A percentile compares a stretch with the other conserved stretches of the same genome.
These are phyloP conservation scores for Diaporthe longicolla DNA, from an alignment of 2,329 filamentous ascomycete species.

Conservation along the genomic window DNA sequence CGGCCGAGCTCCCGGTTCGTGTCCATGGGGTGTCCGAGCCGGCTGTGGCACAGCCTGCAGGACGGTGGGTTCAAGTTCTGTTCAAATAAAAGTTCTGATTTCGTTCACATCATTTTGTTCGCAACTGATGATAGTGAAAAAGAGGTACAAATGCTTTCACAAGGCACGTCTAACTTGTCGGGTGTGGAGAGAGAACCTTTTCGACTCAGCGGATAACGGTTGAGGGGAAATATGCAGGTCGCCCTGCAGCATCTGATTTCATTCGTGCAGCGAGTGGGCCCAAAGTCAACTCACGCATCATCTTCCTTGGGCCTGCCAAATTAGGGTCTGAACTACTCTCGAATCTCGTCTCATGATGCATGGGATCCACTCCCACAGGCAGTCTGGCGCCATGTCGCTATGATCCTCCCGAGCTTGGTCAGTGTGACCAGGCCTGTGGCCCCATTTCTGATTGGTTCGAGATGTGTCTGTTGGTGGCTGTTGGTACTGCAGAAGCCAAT, in stretches of 20 bases:
- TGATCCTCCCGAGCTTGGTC: neutral
- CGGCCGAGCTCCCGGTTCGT: neutral
- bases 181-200: neutral
- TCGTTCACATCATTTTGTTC: neutral
- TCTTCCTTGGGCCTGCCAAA: neutral
- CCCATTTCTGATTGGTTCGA: neutral
- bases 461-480: neutral
- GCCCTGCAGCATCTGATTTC: neutral
- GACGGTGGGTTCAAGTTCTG: neutral
- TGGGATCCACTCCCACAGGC: neutral
- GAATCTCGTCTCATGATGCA: neutral
- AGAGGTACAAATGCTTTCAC: neutral
- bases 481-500: neutral
- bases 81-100: neutral
- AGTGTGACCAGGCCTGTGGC: neutral
- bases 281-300: neutral
- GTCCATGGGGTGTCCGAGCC: slow-evolving; percentile 6
- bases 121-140: neutral
- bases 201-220: neutral
- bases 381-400: neutral
- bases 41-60: neutral
- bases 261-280: neutral
- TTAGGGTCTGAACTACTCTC: neutral
- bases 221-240: neutral
- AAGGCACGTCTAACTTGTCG: neutral